Evolutionary conservation across 2,329 filamentous ascomycete species (phyloP).

Genomic region (Cryphonectria nitschkei): DNA sequence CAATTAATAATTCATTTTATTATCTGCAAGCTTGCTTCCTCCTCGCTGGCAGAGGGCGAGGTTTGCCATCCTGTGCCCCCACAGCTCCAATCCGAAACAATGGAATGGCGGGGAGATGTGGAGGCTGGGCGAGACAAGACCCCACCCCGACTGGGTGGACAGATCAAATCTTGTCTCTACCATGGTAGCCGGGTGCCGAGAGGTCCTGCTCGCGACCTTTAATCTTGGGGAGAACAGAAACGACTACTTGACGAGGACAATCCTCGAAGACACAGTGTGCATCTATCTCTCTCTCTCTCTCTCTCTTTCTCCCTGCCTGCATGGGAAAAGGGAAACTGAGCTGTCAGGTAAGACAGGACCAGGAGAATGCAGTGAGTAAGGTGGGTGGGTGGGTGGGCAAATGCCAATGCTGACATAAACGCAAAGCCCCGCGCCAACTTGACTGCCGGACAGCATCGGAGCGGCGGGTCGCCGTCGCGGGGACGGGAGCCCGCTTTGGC

Average conservation of each 20-base stretch:
- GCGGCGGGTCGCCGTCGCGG: conserved; percentile 10
- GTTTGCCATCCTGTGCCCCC: not conserved
- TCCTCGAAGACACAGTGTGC: conserved; percentile 44
- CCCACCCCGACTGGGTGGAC: conserved; percentile 1
- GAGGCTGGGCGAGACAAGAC: conserved; percentile 7
- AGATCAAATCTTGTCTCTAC: not conserved
- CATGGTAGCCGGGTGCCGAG: conserved; percentile 64
- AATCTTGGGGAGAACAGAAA: conserved; percentile 47
- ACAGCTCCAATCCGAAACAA: conserved; percentile 8
- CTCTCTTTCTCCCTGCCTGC: conserved; percentile 37
- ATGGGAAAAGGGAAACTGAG: not conserved
- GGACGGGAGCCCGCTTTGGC: conserved; percentile 7
- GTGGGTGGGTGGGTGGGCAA: not conserved
- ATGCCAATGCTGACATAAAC: not conserved
- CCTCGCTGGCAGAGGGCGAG: not conserved
- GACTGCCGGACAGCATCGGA: not conserved
- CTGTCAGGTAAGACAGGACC: conserved; percentile 11
- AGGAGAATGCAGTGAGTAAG: not conserved
- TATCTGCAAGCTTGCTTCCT: not conserved
- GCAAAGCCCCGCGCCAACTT: not conserved
- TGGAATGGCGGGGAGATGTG: conserved; percentile 11
- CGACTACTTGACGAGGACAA: conserved; percentile 44
- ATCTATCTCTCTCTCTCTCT: conserved; percentile 35
- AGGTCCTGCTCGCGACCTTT: conserved; percentile 26
- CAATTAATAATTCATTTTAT: not conserved